Base-by-base conservation (phyloP, 1,284 basidiomycete species). In the Tremellales sp. region DNA sequence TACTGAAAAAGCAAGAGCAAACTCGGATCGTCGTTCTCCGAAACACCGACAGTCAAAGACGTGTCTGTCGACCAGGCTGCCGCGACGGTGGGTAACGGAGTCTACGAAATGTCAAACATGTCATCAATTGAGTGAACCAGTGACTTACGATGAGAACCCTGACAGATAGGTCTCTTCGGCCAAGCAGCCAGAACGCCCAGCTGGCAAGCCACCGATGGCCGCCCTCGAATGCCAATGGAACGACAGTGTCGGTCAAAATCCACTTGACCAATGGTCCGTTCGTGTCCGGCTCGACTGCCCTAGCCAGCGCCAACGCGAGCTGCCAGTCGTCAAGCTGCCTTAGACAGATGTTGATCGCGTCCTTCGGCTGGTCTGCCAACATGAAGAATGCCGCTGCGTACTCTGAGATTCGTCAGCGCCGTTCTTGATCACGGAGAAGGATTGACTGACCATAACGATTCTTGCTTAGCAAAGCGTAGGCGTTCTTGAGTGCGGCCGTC, bases 381-480 rank as follows among this genome's bases (percentile, higher is more conserved):
- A 99, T 80, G 77, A 98, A 99, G 75, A 99, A 98, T 0, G 92
- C 91, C 0, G 92, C 93, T 12, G 96, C 94, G 67, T 97, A 96
- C 65, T 90, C 92, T 93, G 59, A 1, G n/a, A n/a, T n/a, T 13
- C 24, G 49, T 50, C 31, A 45, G 44, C 39, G 40, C 26, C 37
- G 35, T 15, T 40, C 40, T 43, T n/a, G 8, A 13, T 17, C 11
- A 13, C 15, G 35, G 51, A 21, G 15, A 37, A 44, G 31, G 31
- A n/a, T n/a, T n/a, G 36, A 73, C 83, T 51, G 49, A 92, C 91
- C 86, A 64, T 88, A 96, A n/a, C 92, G 82, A 56, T 85, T 87
- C 74, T 93, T 96, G 67, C 89, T 82, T 52, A 98, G 73, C 33
- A 99, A 76, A 1, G 90, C 90, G 74, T 87, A 98, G 2, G 96